Conservation (phyloP, 768 basidiomycete species). For the Kondoa malvinella region DNA sequence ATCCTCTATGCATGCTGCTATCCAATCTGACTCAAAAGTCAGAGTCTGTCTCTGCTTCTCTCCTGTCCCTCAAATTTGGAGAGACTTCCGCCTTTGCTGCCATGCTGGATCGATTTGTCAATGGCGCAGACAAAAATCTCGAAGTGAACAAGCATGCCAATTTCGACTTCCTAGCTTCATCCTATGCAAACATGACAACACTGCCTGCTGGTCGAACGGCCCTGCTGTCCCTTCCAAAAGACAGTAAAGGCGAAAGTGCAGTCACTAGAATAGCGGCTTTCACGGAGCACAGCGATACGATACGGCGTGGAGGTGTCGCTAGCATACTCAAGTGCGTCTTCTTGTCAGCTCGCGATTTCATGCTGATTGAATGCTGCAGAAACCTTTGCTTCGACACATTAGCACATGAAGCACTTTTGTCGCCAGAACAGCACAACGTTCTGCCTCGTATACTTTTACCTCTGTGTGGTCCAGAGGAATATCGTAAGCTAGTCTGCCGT, state of each 20-base stretch:
- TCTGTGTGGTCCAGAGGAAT: conserved; percentile 85
- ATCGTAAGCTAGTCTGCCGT: conserved; percentile 34
- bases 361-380: not conserved
- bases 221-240: conserved; percentile 12
- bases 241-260: conserved; percentile 4
- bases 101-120: conserved; percentile 12
- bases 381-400: not conserved
- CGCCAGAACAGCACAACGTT: conserved; percentile 40
- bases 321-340: not conserved
- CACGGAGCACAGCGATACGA: conserved; percentile 10
- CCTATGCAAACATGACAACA: conserved; percentile 16
- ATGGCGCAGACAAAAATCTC: not conserved
- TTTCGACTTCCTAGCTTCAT: conserved; percentile 15
- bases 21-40: conserved; percentile 16
- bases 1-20: conserved; percentile 16
- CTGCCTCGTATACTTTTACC: conserved; percentile 74
- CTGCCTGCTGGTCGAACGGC: conserved; percentile 9
- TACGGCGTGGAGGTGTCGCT: conserved; percentile 1
- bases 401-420: conserved; percentile 10
- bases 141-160: conserved; percentile 12
- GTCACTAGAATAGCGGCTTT: conserved; percentile 1
- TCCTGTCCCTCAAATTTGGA: not conserved
- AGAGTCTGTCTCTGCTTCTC: conserved; percentile 11
- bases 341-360: not conserved
- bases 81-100: conserved; percentile 6